A percentile compares a stretch with the other conserved stretches of the same genome.
Conservation (phyloP, 2,329 filamentous ascomycete genomes). For the Neurospora sp. region DNA sequence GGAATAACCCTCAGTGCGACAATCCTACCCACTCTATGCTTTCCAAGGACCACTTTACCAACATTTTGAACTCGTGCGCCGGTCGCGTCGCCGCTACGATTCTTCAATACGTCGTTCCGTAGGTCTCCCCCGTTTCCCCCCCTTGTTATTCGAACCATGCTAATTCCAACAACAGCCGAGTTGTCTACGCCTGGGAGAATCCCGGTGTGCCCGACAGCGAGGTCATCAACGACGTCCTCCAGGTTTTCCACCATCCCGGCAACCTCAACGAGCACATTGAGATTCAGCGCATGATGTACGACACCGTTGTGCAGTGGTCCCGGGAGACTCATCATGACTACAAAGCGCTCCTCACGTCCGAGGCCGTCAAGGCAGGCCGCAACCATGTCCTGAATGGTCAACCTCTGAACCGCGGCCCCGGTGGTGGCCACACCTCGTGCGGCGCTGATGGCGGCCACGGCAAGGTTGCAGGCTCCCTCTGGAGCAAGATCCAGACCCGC, state of each 20-base stretch:
- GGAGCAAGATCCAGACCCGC: slow-evolving; percentile 50
- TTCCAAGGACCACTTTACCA: slow-evolving; percentile 77
- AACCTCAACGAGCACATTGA: slow-evolving; percentile 61
- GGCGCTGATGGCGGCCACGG: slow-evolving; percentile 37
- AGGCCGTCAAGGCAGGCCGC: slow-evolving; percentile 55
- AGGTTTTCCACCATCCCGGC: slow-evolving; percentile 84
- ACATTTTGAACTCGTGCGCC: slow-evolving; percentile 67
- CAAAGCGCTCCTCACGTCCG: no score
- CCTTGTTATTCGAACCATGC: no score
- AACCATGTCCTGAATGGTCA: slow-evolving; percentile 55
- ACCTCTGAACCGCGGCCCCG: slow-evolving; percentile 20
- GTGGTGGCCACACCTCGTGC: slow-evolving; percentile 20
- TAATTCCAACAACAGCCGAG: no score
- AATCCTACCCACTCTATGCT: slow-evolving; percentile 77
- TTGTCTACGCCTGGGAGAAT: slow-evolving; percentile 86
- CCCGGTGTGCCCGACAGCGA: slow-evolving; percentile 71
- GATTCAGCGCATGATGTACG: slow-evolving; percentile 82
- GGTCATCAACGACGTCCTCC: slow-evolving; percentile 69
- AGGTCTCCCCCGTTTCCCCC: slow-evolving; percentile 22
- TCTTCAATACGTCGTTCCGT: slow-evolving; percentile 78
- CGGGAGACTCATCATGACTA: no score
- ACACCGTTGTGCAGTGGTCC: slow-evolving; percentile 26
- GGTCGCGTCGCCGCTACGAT: slow-evolving; percentile 64
- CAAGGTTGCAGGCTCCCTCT: slow-evolving; percentile 48
- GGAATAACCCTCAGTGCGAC: slow-evolving; percentile 64